Percentiles rank a stretch among this genome's conserved stretches.
Conservation (phyloP, 345 rosid species). For the Salix dunnii region DNA sequence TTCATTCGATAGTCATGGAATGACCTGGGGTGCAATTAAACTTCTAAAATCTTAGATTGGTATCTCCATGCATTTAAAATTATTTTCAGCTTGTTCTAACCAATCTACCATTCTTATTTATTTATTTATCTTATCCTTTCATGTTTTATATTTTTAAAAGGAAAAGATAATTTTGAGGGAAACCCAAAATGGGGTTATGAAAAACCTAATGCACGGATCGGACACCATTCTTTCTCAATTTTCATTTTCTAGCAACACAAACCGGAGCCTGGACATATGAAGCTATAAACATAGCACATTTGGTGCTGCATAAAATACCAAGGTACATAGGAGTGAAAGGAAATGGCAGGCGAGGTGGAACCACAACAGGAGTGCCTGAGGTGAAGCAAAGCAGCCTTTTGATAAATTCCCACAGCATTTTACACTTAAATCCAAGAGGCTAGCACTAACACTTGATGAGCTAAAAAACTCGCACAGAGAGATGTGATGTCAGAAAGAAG, state of each 20-base stretch:
- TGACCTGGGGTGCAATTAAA: no score
- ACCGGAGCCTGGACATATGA: slow-evolving; percentile 12
- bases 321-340: slow-evolving; percentile 17
- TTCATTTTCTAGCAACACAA: background rate
- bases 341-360: background rate
- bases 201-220: background rate
- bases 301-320: slow-evolving; percentile 11
- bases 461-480: slow-evolving; percentile 11
- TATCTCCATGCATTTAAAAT: no score
- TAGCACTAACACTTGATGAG: slow-evolving; percentile 5
- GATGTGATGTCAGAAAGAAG: slow-evolving; percentile 29
- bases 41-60: no score
- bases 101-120: no score
- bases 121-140: no score
- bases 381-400: slow-evolving; percentile 1
- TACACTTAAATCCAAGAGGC: slow-evolving; percentile 13
- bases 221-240: background rate
- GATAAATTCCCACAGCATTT: slow-evolving; percentile 9
- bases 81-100: no score
- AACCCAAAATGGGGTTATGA: no score
- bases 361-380: slow-evolving; percentile 4
- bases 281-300: slow-evolving; percentile 16
- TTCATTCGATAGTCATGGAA: no score
- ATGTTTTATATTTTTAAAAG: no score
- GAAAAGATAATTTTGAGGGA: no score